phyloP scores from a whole-genome alignment of 495 filamentous ascomycete genomes.

The Penicillium riverlandense region DNA sequence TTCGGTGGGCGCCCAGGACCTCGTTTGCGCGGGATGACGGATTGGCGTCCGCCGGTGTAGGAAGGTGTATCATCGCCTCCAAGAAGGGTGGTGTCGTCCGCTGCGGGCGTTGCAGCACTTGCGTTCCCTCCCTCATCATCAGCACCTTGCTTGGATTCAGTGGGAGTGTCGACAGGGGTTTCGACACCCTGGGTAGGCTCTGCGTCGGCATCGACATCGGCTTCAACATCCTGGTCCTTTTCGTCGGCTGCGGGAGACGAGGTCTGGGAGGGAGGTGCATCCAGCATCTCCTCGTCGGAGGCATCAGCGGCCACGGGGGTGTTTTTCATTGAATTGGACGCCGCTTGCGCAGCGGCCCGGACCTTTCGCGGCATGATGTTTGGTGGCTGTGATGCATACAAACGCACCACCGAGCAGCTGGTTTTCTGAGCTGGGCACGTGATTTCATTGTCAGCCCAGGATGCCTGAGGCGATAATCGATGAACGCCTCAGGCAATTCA shows the following conservation, averaged over 20 bases:
- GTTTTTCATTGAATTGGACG: slow-evolving; percentile 40
- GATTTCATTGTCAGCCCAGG: neutral
- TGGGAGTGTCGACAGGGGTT: slow-evolving; percentile 13
- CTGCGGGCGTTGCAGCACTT: slow-evolving; percentile 27
- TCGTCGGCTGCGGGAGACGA: slow-evolving; percentile 28
- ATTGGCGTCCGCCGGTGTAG: slow-evolving; percentile 25
- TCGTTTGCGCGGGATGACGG: slow-evolving; percentile 63
- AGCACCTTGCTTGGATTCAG: slow-evolving; percentile 9
- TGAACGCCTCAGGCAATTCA: slow-evolving; percentile 9
- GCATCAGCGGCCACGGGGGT: slow-evolving; percentile 35
- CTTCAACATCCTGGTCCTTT: slow-evolving; percentile 19
- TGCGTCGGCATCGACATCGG: slow-evolving; percentile 11
- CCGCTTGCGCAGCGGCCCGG: slow-evolving; percentile 42
- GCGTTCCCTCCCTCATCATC: slow-evolving; percentile 19
- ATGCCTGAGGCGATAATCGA: no score
- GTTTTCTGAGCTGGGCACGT: slow-evolving; percentile 11
- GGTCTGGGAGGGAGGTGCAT: slow-evolving; percentile 31
- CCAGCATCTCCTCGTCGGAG: slow-evolving; percentile 44
- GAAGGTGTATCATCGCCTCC: slow-evolving; percentile 22
- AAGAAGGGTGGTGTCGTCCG: slow-evolving; percentile 30
- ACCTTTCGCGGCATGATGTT: slow-evolving; percentile 41
- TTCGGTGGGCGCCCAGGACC: slow-evolving; percentile 82
- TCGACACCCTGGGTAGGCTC: slow-evolving; percentile 28
- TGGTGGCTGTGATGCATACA: slow-evolving; percentile 2
- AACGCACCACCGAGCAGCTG: slow-evolving; percentile 11